Conservation (phyloP, 2,329 filamentous ascomycete species). For the Chalara sp. region DNA sequence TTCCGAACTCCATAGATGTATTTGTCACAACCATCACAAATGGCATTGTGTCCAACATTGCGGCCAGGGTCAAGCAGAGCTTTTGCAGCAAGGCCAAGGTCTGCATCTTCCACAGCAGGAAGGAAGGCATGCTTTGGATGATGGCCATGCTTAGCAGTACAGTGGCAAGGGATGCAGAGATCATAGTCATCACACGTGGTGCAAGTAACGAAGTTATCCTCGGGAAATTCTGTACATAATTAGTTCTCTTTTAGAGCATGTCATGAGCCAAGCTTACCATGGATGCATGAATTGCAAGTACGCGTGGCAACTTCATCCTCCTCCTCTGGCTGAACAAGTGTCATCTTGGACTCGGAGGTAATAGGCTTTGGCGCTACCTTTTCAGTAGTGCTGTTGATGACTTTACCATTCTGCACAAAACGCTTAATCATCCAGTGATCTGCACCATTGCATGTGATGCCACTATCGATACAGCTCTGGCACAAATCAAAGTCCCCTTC, state of each 20-base stretch:
- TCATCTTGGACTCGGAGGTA: conserved; percentile 18
- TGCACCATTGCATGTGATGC: conserved; percentile 69
- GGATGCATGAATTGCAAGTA: conserved; percentile 60
- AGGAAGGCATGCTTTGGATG: conserved; percentile 80
- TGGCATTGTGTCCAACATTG: conserved; percentile 74
- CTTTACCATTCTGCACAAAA: conserved; percentile 67
- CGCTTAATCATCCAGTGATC: conserved; percentile 95
- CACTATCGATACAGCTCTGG: conserved; percentile 66
- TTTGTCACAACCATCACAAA: conserved; percentile 92
- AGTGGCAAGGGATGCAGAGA: conserved; percentile 78
- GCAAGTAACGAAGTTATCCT: conserved; percentile 81
- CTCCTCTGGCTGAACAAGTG: conserved; percentile 17
- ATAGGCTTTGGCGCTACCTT: conserved; percentile 54
- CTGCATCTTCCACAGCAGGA: conserved; percentile 56
- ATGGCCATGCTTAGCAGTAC: conserved; percentile 74
- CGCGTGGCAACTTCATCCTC: conserved; percentile 27
- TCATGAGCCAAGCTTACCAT: conserved; percentile 35
- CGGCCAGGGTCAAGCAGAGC: conserved; percentile 72
- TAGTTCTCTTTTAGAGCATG: conserved; percentile 18
- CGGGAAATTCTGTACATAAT: conserved; percentile 44
- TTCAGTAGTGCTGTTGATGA: conserved; percentile 82
- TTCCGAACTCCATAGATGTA: conserved; percentile 83
- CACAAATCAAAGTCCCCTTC: conserved; percentile 94
- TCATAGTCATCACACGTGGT: conserved; percentile 82
- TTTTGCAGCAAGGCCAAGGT: conserved; percentile 54